Evolutionary conservation across 1,284 basidiomycete species (phyloP), one percentile per base, ranked within the genome.

Genomic region (Anthracocystis walkeri): DNA sequence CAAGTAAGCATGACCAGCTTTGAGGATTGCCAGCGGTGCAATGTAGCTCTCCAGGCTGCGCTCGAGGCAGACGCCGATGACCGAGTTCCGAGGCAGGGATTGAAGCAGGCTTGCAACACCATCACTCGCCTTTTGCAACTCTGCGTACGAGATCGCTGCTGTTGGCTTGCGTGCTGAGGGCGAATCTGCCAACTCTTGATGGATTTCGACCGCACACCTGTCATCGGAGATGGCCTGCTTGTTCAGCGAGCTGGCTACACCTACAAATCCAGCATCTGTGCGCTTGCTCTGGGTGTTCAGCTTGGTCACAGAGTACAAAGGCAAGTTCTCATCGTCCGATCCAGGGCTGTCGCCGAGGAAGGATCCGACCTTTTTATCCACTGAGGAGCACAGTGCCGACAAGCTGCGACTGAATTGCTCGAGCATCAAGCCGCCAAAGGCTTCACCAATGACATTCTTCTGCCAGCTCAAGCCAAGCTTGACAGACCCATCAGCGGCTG

Each of bases 1-100:
- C 18, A 86, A 53, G 53, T 86, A 86, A 11, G 76, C 58, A 18
- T 74, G 72, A 1, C 83, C 78, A 11, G 78, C 70, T 40, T 67
- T 75, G 25, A 83, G 61, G 44, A 83, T 71, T 7, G 64, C 82
- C 2, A 82, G 52, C 0, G 82, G 73, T 0, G 53, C 64, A 12
- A 77, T 57, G 55, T 84, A 84, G 42, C 82, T 79, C n/a, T 72
- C 70, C 2, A 75, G 31, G 49, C 72, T 74, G 27, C 82, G 77
- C 40, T 64, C 50, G 8, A 84, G 60, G 25, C 68, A 73, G 12
- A 84, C 80, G 2, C 71, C 82, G 8, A 82, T 66, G 40, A 80
- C 79, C 21, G 69, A 60, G 55, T 74, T 64, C 16, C 41, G 58
- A 10, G 75, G 70, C 4, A 70, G 45, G 7, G 35, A 38, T 7